Evolutionary conservation across 306 rosid genomes (phyloP).

Genomic region (Cucumis melo): DNA sequence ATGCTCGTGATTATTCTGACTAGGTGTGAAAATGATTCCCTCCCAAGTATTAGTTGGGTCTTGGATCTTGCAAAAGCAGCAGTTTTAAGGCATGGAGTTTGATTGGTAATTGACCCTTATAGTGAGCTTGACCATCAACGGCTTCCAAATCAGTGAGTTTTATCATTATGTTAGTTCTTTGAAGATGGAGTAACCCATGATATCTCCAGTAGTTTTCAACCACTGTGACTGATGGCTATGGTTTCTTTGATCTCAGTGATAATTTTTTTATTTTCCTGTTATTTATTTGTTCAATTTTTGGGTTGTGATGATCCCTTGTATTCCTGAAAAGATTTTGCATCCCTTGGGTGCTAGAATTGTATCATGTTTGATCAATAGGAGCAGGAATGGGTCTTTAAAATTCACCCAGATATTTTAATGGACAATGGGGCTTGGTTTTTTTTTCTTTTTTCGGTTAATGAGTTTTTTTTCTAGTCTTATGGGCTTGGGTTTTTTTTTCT

Average conservation of each 20-base stretch:
- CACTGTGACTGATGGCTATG: neutral
- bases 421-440: neutral
- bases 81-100: slow-evolving; percentile 82
- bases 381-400: neutral
- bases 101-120: slow-evolving; percentile 97
- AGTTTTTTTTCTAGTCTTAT: too few relatives aligned
- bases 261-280: neutral
- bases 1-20: slow-evolving; percentile 21
- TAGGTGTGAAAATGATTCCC: slow-evolving; percentile 89
- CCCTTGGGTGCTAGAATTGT: neutral
- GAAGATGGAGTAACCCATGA: neutral
- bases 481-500: too few relatives aligned
- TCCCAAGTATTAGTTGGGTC: slow-evolving; percentile 76
- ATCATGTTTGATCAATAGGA: neutral
- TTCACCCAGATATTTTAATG: slow-evolving; percentile 8
- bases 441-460: too few relatives aligned
- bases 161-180: neutral
- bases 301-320: neutral
- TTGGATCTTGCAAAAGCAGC: slow-evolving; percentile 82
- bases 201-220: neutral
- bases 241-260: slow-evolving; percentile 2
- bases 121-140: slow-evolving; percentile 98
- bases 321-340: neutral
- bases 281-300: neutral
- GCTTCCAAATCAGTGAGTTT: slow-evolving; percentile 58